Base-by-base conservation (phyloP, 2,329 filamentous ascomycete species). In the Monosporascus sp. region DNA sequence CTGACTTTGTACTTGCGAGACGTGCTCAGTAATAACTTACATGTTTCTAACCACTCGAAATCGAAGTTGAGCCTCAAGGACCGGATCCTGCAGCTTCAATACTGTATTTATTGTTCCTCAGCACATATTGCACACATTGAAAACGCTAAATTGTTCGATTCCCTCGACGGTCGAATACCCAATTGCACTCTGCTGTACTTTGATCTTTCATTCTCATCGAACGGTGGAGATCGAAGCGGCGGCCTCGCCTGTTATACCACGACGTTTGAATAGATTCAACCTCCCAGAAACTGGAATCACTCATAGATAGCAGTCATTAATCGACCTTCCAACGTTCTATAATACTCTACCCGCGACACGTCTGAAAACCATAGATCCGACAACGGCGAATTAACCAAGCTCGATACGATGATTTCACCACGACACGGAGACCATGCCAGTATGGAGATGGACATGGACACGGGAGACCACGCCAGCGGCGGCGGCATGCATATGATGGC, bases 401-500 rank as follows among this genome's bases (percentile, higher is more conserved):
- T 31, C 20, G 35, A 24, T 47, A 52, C 35, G 19, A 59, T 58
- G 58, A 31, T 51, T 41, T 50, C 46, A 31, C 44, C 51, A 49
- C 52, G 55, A 19, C 53, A 59, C 44, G 57, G 52, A 44, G 45
- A 55, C 37, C 46, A 45, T 22, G 16, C 52, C 7, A 19, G 17
- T 7, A 47, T 20, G 20, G 27, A 31, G 3, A 58, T 58, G 59
- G 50, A 54, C 26, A 58, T 54, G 56, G 53, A 44, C 40, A 66
- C 64, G 58, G 48, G 52, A 24, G 58, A 53, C 27, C 65, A 66
- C 61, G 60, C 64, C 54, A 62, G 59, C 58, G 38, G 41, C 3
- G 55, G 49, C 48, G 65, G 38, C 38, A 63, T 65, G 63, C 63
- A 61, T 52, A 80, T 79, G 77, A 70, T 71, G 67, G 73, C 75